These are phyloP conservation scores for Elaeagnus macrophylla DNA, from an alignment of 306 rosid species.

Conservation along the genomic window DNA sequence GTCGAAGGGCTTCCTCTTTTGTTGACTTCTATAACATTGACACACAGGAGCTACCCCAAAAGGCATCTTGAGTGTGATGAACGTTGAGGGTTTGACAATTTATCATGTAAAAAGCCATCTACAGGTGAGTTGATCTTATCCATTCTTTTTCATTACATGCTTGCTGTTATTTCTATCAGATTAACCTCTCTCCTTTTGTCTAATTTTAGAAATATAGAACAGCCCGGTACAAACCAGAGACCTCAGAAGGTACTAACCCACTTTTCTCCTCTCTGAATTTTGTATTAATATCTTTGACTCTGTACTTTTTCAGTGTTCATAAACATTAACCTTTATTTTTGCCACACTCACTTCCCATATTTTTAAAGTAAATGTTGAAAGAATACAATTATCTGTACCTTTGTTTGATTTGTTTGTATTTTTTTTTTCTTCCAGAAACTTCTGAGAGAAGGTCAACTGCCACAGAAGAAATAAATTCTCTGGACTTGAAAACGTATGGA, in stretches of 20 bases:
- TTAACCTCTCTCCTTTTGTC: slow-evolving; percentile 4
- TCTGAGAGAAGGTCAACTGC: slow-evolving; percentile 40
- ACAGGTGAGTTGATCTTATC: slow-evolving; percentile 42
- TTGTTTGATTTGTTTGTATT: slow-evolving; percentile 9
- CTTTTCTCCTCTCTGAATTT: slow-evolving; percentile 16
- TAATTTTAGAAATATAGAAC: slow-evolving; percentile 88
- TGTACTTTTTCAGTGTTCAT: not conserved
- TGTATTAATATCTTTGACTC: not conserved
- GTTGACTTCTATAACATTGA: slow-evolving; percentile 18
- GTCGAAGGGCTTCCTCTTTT: not conserved
- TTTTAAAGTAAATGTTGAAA: not conserved
- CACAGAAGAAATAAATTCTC: slow-evolving; percentile 52
- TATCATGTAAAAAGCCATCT: slow-evolving; percentile 97
- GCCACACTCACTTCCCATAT: not conserved
- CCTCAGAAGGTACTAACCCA: slow-evolving; percentile 62
- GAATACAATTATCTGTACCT: not conserved
- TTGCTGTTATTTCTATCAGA: slow-evolving; percentile 15
- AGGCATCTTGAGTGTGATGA: slow-evolving; percentile 81
- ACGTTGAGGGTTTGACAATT: slow-evolving; percentile 79
- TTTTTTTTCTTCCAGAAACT: slow-evolving; percentile 40
- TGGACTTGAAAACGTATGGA: slow-evolving; percentile 68
- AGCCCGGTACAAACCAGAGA: slow-evolving; percentile 84
- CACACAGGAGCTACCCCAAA: slow-evolving; percentile 89
- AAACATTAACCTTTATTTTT: slow-evolving; percentile 6
- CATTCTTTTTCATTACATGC: slow-evolving; percentile 14